These are phyloP conservation scores for Phytophthora fragariaefolia DNA, from an alignment of 352 stramenopile genomes.

Conservation along the genomic window DNA sequence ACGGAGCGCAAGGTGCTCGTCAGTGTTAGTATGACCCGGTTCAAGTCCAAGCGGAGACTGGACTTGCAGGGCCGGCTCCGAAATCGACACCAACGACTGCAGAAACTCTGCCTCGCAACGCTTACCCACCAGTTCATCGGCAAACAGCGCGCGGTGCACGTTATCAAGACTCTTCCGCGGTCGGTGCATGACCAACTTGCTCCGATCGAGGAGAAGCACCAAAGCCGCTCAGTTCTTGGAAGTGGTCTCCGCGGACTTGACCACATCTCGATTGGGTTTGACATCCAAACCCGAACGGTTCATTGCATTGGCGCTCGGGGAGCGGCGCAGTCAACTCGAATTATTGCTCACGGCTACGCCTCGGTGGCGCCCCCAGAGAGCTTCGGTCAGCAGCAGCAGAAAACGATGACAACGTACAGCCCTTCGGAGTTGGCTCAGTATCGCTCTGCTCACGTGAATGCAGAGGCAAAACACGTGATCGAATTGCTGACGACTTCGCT, in stretches of 20 bases:
- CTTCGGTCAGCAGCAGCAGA: constrained; percentile 40
- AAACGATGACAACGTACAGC: constrained; percentile 31
- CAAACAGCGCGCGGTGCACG: constrained; percentile 54
- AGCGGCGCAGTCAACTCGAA: constrained; percentile 41
- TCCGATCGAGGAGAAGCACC: constrained; percentile 44
- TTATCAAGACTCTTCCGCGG: constrained; percentile 72
- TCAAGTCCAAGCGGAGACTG: constrained; percentile 41
- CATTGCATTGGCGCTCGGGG: constrained; percentile 36
- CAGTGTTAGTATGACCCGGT: constrained; percentile 48
- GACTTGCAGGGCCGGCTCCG: constrained; percentile 41
- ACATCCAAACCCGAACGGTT: constrained; percentile 54
- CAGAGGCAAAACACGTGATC: constrained; percentile 68
- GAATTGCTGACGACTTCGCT: constrained; percentile 60
- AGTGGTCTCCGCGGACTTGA: constrained; percentile 42
- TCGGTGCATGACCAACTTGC: constrained; percentile 56
- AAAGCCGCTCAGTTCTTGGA: constrained; percentile 52
- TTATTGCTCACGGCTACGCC: constrained; percentile 72
- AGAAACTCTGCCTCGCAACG: constrained; percentile 48
- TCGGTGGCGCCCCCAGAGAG: constrained; percentile 44
- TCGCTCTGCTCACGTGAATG: constrained; percentile 59
- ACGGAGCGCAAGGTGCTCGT: constrained; percentile 43
- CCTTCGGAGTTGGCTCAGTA: constrained; percentile 42
- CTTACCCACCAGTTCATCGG: constrained; percentile 48
- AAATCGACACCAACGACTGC: constrained; percentile 34
- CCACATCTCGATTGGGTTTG: constrained; percentile 64